Conservation (phyloP, 129 eudicot species). For the Artemisia argyi region DNA sequence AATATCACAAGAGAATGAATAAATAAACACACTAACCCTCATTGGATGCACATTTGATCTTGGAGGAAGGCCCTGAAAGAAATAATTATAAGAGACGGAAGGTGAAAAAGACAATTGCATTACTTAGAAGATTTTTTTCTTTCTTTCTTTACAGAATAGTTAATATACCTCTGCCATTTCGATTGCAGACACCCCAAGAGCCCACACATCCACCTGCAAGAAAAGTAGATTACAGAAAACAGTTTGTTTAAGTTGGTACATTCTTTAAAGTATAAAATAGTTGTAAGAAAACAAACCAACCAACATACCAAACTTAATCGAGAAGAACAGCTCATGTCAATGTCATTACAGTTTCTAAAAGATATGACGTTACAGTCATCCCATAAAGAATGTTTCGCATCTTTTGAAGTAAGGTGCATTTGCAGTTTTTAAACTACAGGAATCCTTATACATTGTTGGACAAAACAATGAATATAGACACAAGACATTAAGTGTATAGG, state of each 20-base stretch:
- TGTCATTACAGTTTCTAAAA: conserved; percentile 24
- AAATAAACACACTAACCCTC: conserved; percentile 68
- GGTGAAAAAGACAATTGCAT: neutral
- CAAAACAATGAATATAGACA: neutral
- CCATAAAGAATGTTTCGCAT: neutral
- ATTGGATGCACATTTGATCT: conserved; percentile 96
- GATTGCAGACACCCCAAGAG: conserved; percentile 97
- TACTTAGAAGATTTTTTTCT: neutral
- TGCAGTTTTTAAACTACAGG: conserved; percentile 17
- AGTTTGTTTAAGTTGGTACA: conserved; percentile 6
- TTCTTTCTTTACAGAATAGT: neutral
- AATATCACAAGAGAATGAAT: conserved; percentile 19
- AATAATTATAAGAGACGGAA: conserved; percentile 16
- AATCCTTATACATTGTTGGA: neutral
- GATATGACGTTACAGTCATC: neutral
- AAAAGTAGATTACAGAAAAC: neutral
- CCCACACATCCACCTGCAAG: conserved; percentile 96
- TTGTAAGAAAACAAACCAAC: conserved; percentile 1
- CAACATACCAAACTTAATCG: conserved; percentile 8
- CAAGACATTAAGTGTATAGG: conserved; percentile 10
- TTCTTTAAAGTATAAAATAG: conserved; percentile 5
- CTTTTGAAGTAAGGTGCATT: neutral
- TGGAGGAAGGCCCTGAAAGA: conserved; percentile 89
- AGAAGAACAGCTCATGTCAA: conserved; percentile 23
- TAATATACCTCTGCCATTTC: conserved; percentile 96